phyloP scores from a whole-genome alignment of 2,329 filamentous ascomycete species.

The Alternaria hordeiaustralica region DNA sequence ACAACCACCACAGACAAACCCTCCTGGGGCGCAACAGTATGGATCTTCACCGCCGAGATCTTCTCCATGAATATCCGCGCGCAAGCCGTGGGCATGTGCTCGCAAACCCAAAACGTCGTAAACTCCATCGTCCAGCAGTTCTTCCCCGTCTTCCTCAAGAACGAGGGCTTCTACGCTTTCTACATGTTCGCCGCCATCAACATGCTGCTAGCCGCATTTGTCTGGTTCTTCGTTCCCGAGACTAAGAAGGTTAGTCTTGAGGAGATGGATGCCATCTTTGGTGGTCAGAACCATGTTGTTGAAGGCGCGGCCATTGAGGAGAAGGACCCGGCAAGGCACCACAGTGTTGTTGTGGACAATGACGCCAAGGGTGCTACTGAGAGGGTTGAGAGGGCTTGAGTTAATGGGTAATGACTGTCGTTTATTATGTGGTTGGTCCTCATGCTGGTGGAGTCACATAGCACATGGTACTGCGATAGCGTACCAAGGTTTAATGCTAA shows the following conservation, averaged over 20 bases:
- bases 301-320: conserved; percentile 59
- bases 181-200: conserved; percentile 62
- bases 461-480: not conserved
- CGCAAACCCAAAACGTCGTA: conserved; percentile 64
- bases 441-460: not conserved
- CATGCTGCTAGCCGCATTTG: conserved; percentile 49
- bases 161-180: conserved; percentile 63
- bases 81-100: conserved; percentile 72
- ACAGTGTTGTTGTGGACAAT: conserved; percentile 27
- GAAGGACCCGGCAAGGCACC: conserved; percentile 43
- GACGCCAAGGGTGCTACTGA: conserved; percentile 28
- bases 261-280: conserved; percentile 64
- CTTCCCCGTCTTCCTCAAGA: conserved; percentile 70
- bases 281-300: conserved; percentile 63
- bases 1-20: conserved; percentile 61
- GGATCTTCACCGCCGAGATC: conserved; percentile 74
- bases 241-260: conserved; percentile 58
- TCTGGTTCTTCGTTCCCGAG: conserved; percentile 53
- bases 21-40: conserved; percentile 72
- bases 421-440: not conserved
- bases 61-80: conserved; percentile 76
- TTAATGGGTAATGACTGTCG: not conserved
- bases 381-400: conserved; percentile 9
- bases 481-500: conserved; percentile 3
- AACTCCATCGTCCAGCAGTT: conserved; percentile 74